Percentiles rank a stretch among this genome's conserved stretches.
Evolutionary conservation across 139 green algal genomes (phyloP).

Genomic region (Eudorina sp.): DNA sequence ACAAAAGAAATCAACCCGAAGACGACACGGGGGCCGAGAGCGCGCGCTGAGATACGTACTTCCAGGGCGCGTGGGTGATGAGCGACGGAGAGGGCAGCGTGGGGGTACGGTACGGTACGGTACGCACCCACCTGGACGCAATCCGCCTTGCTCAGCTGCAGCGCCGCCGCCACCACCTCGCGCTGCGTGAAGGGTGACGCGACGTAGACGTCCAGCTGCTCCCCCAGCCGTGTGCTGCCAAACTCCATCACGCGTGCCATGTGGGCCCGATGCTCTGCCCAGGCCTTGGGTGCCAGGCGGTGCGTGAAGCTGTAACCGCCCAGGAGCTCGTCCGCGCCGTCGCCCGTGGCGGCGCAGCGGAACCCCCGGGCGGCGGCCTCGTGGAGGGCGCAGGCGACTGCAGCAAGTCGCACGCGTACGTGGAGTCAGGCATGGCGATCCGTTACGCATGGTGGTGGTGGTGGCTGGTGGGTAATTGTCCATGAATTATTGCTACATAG

Average conservation of each 20-base stretch:
- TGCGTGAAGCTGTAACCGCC: constrained; percentile 57
- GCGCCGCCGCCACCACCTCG: background rate
- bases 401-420: too few relatives aligned
- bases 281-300: background rate
- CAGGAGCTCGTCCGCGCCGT: constrained; percentile 62
- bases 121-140: constrained; percentile 32
- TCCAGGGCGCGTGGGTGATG: too few relatives aligned
- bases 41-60: too few relatives aligned
- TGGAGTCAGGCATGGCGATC: too few relatives aligned
- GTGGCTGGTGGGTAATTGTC: too few relatives aligned
- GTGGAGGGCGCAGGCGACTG: constrained; percentile 51
- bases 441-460: too few relatives aligned
- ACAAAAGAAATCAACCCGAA: too few relatives aligned
- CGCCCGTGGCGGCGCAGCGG: constrained; percentile 57
- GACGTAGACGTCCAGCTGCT: constrained; percentile 2
- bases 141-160: background rate
- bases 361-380: constrained; percentile 50
- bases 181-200: constrained; percentile 29
- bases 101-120: too few relatives aligned
- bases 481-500: too few relatives aligned
- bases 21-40: too few relatives aligned
- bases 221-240: constrained; percentile 1
- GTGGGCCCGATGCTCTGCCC: background rate
- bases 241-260: constrained; percentile 37
- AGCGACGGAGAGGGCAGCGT: too few relatives aligned